phyloP scores from a whole-genome alignment of 2,329 filamentous ascomycete genomes.

The Colletotrichum gloeosporioides region DNA sequence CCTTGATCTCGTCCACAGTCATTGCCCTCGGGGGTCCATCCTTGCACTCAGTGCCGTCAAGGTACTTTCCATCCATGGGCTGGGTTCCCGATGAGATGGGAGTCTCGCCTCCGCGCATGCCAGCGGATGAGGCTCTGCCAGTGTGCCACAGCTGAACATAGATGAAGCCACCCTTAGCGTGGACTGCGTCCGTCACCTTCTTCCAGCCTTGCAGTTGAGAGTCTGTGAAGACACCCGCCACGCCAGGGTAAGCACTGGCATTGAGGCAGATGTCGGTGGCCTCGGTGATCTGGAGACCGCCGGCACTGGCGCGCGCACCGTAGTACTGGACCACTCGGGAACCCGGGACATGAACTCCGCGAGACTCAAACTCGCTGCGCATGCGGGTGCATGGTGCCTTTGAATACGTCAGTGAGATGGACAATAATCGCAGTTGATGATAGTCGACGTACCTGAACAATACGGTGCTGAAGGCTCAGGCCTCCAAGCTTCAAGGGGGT shows the following conservation, averaged over 20 bases:
- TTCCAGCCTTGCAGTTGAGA: constrained; percentile 56
- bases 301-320: constrained; percentile 35
- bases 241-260: constrained; percentile 32
- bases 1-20: constrained; percentile 67
- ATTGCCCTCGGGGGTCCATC: constrained; percentile 63
- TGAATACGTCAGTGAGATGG: neutral
- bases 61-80: constrained; percentile 39
- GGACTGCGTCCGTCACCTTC: constrained; percentile 64
- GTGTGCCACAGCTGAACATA: constrained; percentile 67
- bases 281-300: constrained; percentile 34
- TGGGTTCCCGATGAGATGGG: constrained; percentile 35
- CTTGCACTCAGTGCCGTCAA: constrained; percentile 23
- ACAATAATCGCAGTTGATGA: neutral
- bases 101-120: constrained; percentile 28
- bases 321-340: constrained; percentile 33
- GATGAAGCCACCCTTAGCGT: constrained; percentile 65
- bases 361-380: constrained; percentile 33
- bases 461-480: constrained; percentile 37
- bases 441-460: constrained; percentile 33
- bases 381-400: constrained; percentile 23
- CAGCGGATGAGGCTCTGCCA: constrained; percentile 51
- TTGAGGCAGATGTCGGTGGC: constrained; percentile 33
- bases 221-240: constrained; percentile 33
- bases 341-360: constrained; percentile 36
- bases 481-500: constrained; percentile 37